Conservation (phyloP, 352 stramenopile species). For the Phytophthora pinifolia region DNA sequence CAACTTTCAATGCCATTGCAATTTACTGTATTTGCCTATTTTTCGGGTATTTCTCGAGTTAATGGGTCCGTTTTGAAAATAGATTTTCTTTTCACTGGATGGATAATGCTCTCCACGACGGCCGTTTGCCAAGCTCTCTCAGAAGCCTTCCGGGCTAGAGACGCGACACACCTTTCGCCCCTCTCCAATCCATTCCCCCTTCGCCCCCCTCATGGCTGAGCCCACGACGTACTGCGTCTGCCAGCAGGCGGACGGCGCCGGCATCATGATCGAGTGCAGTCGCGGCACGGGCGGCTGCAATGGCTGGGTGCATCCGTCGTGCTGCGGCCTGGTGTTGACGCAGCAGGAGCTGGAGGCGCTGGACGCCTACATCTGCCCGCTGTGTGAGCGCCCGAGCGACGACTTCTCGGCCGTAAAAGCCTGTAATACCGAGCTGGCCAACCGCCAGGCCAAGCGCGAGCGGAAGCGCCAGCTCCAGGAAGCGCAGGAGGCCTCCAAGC, state of each 20-base stretch:
- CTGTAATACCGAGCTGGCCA: slow-evolving; percentile 77
- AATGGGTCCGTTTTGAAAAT: no score
- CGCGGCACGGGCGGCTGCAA: slow-evolving; percentile 89
- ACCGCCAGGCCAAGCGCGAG: slow-evolving; percentile 52
- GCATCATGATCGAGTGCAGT: slow-evolving; percentile 94
- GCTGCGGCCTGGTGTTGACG: slow-evolving; percentile 86
- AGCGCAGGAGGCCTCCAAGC: slow-evolving; percentile 12
- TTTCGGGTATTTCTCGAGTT: no score
- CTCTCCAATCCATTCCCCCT: background rate
- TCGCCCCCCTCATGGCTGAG: slow-evolving; percentile 29
- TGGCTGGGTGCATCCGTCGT: slow-evolving; percentile 89
- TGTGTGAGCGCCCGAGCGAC: slow-evolving; percentile 73
- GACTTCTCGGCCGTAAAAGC: slow-evolving; percentile 65
- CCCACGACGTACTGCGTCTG: slow-evolving; percentile 83
- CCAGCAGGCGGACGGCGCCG: slow-evolving; percentile 74
- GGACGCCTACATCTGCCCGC: slow-evolving; percentile 82
- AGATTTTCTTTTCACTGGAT: no score
- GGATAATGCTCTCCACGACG: no score
- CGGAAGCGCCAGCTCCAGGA: slow-evolving; percentile 42
- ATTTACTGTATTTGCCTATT: no score
- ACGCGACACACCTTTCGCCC: background rate
- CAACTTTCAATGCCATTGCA: no score
- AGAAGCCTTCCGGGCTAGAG: no score
- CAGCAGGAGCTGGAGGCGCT: slow-evolving; percentile 85
- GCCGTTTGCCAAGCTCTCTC: no score